These are phyloP conservation scores for Polyrhizophydium stewartii DNA, from an alignment of 371 early-diverging fungal genomes.

Conservation along the genomic window DNA sequence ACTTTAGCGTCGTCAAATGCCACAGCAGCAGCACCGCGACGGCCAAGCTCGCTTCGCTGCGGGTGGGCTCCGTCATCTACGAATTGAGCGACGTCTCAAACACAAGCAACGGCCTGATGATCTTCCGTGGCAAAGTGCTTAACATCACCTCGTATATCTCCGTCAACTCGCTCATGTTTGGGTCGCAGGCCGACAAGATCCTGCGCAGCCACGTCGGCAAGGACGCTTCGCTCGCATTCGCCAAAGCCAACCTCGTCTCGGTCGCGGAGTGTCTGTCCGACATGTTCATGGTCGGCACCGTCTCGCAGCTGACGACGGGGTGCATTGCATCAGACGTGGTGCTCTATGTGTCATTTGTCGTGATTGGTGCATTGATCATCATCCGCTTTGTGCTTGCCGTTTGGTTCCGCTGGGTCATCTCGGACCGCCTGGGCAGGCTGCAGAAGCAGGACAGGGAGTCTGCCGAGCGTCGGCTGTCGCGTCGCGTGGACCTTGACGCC, in stretches of 20 bases:
- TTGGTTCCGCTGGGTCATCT: slow-evolving; percentile 39
- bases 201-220: slow-evolving; percentile 13
- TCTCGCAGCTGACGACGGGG: slow-evolving; percentile 22
- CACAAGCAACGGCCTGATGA: slow-evolving; percentile 17
- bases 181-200: slow-evolving; percentile 10
- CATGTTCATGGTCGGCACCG: slow-evolving; percentile 25
- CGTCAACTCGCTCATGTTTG: slow-evolving; percentile 17
- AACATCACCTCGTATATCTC: slow-evolving; percentile 22
- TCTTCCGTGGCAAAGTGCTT: slow-evolving; percentile 22
- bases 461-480: slow-evolving; percentile 9
- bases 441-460: not conserved
- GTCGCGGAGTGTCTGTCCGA: slow-evolving; percentile 25
- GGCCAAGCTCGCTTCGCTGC: not conserved
- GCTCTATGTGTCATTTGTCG: slow-evolving; percentile 31
- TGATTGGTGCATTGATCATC: slow-evolving; percentile 36
- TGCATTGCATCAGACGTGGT: slow-evolving; percentile 36
- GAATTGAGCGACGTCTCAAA: slow-evolving; percentile 24
- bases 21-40: slow-evolving; percentile 16
- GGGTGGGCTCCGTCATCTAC: slow-evolving; percentile 21
- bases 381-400: slow-evolving; percentile 43
- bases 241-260: slow-evolving; percentile 3
- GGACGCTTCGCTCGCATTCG: slow-evolving; percentile 21
- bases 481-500: not conserved
- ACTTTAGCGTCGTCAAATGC: slow-evolving; percentile 8
- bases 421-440: slow-evolving; percentile 26